These are phyloP conservation scores for Pachysandra terminalis DNA, from an alignment of 164 flowering plant species.

Conservation along the genomic window DNA sequence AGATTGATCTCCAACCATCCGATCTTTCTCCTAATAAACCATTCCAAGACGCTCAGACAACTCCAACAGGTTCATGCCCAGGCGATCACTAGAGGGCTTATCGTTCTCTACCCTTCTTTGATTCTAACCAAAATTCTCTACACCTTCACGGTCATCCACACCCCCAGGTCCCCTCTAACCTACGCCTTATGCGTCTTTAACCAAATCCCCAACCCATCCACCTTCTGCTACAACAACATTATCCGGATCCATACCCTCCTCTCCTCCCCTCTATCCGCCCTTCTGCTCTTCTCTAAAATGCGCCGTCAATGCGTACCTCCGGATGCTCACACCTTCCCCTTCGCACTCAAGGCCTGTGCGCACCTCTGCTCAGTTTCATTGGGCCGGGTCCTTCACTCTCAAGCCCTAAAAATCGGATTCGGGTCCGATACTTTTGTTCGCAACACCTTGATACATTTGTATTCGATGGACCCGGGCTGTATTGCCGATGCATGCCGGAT, in stretches of 20 bases:
- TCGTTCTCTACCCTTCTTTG: conserved; percentile 20
- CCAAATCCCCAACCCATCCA: conserved; percentile 44
- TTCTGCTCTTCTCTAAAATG: conserved; percentile 47
- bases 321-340: conserved; percentile 68
- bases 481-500: conserved; percentile 31
- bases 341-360: conserved; percentile 48
- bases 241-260: conserved; percentile 50
- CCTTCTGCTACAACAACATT: conserved; percentile 58
- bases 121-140: conserved; percentile 46
- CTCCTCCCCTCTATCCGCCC: conserved; percentile 38
- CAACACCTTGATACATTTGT: conserved; percentile 47
- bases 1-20: conserved; percentile 14
- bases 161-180: conserved; percentile 11
- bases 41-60: conserved; percentile 43
- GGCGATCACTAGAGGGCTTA: conserved; percentile 40
- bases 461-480: conserved; percentile 23
- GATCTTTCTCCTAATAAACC: conserved; percentile 16
- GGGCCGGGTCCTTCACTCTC: conserved; percentile 43
- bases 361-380: conserved; percentile 17
- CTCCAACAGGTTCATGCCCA: conserved; percentile 62
- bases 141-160: conserved; percentile 27
- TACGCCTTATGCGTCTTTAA: conserved; percentile 47
- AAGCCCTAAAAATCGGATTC: conserved; percentile 49
- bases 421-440: conserved; percentile 34
- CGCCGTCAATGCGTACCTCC: conserved; percentile 42